phyloP scores from a whole-genome alignment of 2,329 filamentous ascomycete genomes.

The Claviceps spartinae region DNA sequence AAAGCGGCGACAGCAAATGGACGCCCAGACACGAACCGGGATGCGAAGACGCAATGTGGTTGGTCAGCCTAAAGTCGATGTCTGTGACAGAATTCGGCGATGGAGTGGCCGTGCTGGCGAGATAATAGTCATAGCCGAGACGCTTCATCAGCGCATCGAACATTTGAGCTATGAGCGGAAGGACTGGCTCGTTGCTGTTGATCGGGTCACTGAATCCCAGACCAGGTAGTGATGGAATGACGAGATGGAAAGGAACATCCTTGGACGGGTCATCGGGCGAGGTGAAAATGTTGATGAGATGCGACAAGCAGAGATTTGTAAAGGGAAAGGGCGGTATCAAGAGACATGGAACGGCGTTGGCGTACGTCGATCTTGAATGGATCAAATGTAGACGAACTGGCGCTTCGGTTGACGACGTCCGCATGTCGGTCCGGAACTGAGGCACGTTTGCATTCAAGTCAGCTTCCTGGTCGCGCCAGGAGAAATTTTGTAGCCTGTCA shows the following conservation, averaged over 20 bases:
- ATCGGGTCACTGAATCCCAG: constrained; percentile 54
- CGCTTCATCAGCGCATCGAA: constrained; percentile 46
- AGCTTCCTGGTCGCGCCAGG: constrained; percentile 47
- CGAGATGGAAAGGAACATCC: constrained; percentile 47
- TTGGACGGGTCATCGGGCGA: constrained; percentile 32
- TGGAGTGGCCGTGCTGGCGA: constrained; percentile 41
- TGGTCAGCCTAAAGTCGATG: constrained; percentile 38
- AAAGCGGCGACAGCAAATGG: constrained; percentile 45
- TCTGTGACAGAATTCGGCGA: constrained; percentile 29
- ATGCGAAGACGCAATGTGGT: constrained; percentile 33
- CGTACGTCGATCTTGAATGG: constrained; percentile 39
- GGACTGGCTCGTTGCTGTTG: constrained; percentile 32
- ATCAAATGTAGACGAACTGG: constrained; percentile 50
- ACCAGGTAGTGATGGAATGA: constrained; percentile 52
- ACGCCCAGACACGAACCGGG: constrained; percentile 40
- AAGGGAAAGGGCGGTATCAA: constrained; percentile 53
- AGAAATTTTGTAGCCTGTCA: constrained; percentile 49
- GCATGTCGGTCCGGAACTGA: constrained; percentile 48
- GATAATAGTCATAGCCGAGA: constrained; percentile 44
- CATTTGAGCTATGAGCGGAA: constrained; percentile 38
- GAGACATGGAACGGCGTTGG: constrained; percentile 46
- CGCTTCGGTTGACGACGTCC: constrained; percentile 23
- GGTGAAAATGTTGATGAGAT: constrained; percentile 40
- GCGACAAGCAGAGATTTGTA: constrained; percentile 45
- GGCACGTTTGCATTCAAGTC: constrained; percentile 44